phyloP scores from a whole-genome alignment of 2,329 filamentous ascomycete species.

The Colletotrichum lini region DNA sequence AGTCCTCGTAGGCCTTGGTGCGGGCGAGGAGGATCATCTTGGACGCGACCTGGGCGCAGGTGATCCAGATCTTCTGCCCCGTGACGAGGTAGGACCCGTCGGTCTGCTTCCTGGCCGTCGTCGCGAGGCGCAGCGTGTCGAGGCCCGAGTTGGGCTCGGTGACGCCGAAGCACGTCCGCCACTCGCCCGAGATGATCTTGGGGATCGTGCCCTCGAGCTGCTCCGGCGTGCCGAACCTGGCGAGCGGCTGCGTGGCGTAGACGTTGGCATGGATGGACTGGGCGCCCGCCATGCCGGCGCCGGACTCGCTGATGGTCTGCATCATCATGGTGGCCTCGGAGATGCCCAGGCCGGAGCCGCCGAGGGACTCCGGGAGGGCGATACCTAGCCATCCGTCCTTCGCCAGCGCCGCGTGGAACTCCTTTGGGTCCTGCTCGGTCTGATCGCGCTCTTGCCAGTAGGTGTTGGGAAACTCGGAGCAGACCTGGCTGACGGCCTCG shows the following conservation, averaged over 20 bases:
- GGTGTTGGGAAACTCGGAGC: constrained; percentile 78
- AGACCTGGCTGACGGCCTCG: constrained; percentile 78
- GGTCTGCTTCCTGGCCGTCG: constrained; percentile 67
- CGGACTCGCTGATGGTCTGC: constrained; percentile 84
- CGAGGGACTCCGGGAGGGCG: constrained; percentile 80
- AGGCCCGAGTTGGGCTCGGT: constrained; percentile 88
- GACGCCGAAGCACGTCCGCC: constrained; percentile 84
- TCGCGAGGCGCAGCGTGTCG: constrained; percentile 80
- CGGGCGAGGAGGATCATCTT: constrained; percentile 89
- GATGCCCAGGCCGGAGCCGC: constrained; percentile 82
- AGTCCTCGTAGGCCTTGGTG: constrained; percentile 78
- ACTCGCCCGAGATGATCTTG: constrained; percentile 79
- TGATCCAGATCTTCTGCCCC: constrained; percentile 93
- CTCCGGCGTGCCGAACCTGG: constrained; percentile 77
- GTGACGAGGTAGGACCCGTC: constrained; percentile 76
- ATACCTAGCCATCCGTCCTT: constrained; percentile 87
- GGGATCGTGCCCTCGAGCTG: constrained; percentile 77
- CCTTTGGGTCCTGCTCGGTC: constrained; percentile 77
- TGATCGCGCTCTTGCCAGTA: constrained; percentile 86
- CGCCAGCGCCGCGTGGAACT: constrained; percentile 82
- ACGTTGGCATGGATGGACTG: constrained; percentile 77
- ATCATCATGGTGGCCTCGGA: constrained; percentile 90
- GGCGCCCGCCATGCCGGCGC: constrained; percentile 82
- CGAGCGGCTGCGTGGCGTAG: constrained; percentile 82
- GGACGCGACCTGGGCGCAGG: constrained; percentile 83